These are phyloP conservation scores for Pseudonectria buxi DNA, from an alignment of 2,329 filamentous ascomycete species.

Conservation along the genomic window DNA sequence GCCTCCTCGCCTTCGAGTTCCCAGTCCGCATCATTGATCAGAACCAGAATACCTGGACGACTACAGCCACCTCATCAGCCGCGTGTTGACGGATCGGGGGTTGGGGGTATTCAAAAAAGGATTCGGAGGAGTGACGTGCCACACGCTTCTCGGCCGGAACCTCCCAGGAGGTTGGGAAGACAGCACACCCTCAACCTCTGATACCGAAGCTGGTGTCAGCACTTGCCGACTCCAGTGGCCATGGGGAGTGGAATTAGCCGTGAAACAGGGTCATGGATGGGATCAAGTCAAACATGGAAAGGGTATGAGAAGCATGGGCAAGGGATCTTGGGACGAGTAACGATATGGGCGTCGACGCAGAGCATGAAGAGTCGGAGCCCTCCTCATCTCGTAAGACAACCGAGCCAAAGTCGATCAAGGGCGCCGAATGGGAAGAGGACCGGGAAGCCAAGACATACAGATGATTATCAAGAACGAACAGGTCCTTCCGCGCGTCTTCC, in stretches of 20 bases:
- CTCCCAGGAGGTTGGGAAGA: too few species aligned
- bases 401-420: neutral
- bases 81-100: constrained; percentile 7
- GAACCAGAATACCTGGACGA: constrained; percentile 87
- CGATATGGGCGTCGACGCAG: neutral
- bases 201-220: too few species aligned
- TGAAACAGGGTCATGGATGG: too few species aligned
- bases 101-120: constrained; percentile 2
- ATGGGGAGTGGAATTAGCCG: too few species aligned
- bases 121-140: constrained; percentile 1
- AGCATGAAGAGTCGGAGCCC: too few species aligned
- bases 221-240: too few species aligned
- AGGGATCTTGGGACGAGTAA: too few species aligned
- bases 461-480: constrained; percentile 81
- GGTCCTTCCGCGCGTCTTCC: constrained; percentile 76
- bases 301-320: too few species aligned
- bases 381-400: too few species aligned
- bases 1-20: constrained; percentile 91
- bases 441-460: constrained; percentile 57
- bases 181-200: neutral
- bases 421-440: constrained; percentile 1
- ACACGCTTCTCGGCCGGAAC: constrained; percentile 2
- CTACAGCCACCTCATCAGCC: constrained; percentile 42
- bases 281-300: too few species aligned
- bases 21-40: constrained; percentile 98